Conservation (phyloP, 108 stramenopile genomes). For the Aurantiochytrium sp. region DNA sequence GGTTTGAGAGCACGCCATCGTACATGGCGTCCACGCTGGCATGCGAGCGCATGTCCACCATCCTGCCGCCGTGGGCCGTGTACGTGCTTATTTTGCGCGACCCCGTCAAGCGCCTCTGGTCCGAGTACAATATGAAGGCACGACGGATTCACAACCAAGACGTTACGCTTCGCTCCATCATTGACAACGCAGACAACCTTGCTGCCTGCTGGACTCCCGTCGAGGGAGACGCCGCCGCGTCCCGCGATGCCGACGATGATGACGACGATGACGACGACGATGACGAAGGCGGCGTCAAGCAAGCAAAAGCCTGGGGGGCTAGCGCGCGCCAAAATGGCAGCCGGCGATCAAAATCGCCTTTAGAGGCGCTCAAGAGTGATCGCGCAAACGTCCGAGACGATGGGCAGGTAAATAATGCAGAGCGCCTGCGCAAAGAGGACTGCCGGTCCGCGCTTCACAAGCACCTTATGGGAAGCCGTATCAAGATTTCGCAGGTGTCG, state of each 20-base stretch:
- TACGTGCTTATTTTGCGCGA: conserved; percentile 16
- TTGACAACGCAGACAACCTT: background rate
- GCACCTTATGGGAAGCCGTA: background rate
- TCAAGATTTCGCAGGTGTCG: background rate
- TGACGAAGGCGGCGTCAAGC: background rate
- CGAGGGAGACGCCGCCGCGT: no score
- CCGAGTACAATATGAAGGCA: conserved; percentile 17
- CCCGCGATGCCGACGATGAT: no score
- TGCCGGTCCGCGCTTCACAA: background rate
- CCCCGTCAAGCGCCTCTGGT: conserved; percentile 14
- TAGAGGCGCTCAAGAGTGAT: no score
- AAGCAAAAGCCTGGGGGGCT: background rate
- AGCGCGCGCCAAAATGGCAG: no score
- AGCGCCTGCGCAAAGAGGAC: no score
- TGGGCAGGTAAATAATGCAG: no score
- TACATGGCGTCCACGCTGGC: background rate
- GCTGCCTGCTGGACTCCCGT: background rate
- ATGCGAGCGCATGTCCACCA: conserved; percentile 2
- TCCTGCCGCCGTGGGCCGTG: background rate
- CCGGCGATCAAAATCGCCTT: no score
- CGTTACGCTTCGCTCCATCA: background rate
- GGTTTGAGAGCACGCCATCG: background rate
- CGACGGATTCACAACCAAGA: background rate
- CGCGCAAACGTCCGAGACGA: no score
- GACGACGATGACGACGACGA: no score